Evolutionary conservation across 805 yeast genomes (phyloP).

Genomic region (Yarrowia deformans): DNA sequence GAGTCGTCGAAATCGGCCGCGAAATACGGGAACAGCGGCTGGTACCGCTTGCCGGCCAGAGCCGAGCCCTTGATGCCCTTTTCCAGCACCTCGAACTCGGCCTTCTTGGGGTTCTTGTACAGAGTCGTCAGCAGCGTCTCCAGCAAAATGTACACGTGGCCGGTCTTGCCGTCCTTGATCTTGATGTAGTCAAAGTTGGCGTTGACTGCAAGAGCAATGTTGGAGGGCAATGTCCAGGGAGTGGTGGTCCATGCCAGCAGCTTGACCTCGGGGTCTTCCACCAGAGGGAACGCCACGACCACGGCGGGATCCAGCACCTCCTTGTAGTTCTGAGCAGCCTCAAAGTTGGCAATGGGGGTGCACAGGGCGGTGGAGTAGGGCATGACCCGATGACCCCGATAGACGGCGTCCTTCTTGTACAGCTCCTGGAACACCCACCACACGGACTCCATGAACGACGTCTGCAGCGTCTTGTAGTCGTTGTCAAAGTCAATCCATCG

Average conservation of each 20-base stretch:
- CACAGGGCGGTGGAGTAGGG: slow-evolving; percentile 98
- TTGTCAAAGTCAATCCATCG: slow-evolving; percentile 99
- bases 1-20: slow-evolving; percentile 70
- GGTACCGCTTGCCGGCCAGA: slow-evolving; percentile 78
- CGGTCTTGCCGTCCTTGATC: slow-evolving; percentile 86
- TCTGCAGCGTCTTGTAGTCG: slow-evolving; percentile 96
- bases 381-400: slow-evolving; percentile 97
- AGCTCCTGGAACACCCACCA: slow-evolving; percentile 99
- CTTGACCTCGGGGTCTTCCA: slow-evolving; percentile 79
- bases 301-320: slow-evolving; percentile 98
- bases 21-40: slow-evolving; percentile 85
- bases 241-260: slow-evolving; percentile 99
- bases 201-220: slow-evolving; percentile 89
- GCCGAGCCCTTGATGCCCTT: slow-evolving; percentile 74
- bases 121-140: slow-evolving; percentile 82
- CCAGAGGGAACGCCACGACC: slow-evolving; percentile 84
- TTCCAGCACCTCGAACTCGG: slow-evolving; percentile 83
- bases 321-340: slow-evolving; percentile 98
- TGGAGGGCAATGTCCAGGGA: slow-evolving; percentile 98
- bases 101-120: slow-evolving; percentile 94
- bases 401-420: slow-evolving; percentile 84
- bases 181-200: slow-evolving; percentile 91
- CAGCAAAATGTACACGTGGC: slow-evolving; percentile 79
- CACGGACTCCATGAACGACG: slow-evolving; percentile 95
- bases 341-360: slow-evolving; percentile 95